Conservation (phyloP, 2,329 filamentous ascomycete genomes). For the Colletotrichum abscissum region DNA sequence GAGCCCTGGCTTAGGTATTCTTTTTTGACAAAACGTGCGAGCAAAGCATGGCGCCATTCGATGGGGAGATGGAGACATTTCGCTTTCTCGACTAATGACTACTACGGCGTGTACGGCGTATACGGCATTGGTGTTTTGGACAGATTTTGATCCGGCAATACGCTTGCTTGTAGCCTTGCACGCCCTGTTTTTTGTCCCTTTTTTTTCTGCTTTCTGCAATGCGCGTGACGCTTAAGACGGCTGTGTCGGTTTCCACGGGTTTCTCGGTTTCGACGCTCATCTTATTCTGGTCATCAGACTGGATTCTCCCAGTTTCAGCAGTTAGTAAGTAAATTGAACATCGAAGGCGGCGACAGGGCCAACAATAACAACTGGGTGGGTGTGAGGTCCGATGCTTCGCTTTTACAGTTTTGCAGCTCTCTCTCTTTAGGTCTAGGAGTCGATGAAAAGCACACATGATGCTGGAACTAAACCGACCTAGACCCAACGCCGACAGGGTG, state of each 20-base stretch:
- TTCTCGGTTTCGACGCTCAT: neutral
- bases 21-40: neutral
- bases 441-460: neutral
- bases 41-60: constrained; percentile 2
- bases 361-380: neutral
- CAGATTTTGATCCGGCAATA: neutral
- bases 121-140: neutral
- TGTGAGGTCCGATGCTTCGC: neutral
- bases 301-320: neutral
- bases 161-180: neutral
- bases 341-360: neutral
- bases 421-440: neutral
- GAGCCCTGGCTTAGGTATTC: neutral
- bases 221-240: neutral
- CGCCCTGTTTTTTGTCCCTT: neutral
- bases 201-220: neutral
- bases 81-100: neutral
- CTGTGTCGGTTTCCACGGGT: neutral
- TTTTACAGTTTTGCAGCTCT: neutral
- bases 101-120: neutral
- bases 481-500: neutral
- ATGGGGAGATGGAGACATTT: constrained; percentile 12
- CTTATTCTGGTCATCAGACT: neutral
- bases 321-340: neutral
- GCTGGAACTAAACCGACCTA: neutral